A percentile compares a stretch with the other conserved stretches of the same genome.
Evolutionary conservation across 2,329 filamentous ascomycete species (phyloP).

Genomic region (Thelonectria olida): DNA sequence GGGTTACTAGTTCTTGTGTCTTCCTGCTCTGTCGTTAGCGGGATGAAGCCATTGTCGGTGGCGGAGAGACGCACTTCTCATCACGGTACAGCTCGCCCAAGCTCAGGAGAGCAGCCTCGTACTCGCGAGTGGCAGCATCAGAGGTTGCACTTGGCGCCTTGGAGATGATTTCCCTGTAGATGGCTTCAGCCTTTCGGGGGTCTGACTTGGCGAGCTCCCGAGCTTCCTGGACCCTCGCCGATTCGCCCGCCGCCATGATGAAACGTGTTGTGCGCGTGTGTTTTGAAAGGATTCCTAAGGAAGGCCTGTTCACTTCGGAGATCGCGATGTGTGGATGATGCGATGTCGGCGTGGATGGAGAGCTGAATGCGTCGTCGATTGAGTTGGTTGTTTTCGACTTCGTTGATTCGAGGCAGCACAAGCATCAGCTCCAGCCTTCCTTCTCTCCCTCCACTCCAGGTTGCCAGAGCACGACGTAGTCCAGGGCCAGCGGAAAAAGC

Average conservation of each 20-base stretch:
- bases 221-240: slow-evolving; percentile 83
- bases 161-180: slow-evolving; percentile 90
- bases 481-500: slow-evolving; percentile 25
- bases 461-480: slow-evolving; percentile 50
- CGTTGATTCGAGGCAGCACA: slow-evolving; percentile 14
- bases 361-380: slow-evolving; percentile 25
- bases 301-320: slow-evolving; percentile 5
- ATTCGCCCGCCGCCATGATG: slow-evolving; percentile 67
- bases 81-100: slow-evolving; percentile 94
- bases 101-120: slow-evolving; percentile 87
- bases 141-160: slow-evolving; percentile 83
- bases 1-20: slow-evolving; percentile 83
- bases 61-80: slow-evolving; percentile 69
- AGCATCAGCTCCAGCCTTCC: slow-evolving; percentile 35
- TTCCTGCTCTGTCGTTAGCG: slow-evolving; percentile 62
- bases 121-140: slow-evolving; percentile 88
- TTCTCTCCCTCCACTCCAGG: slow-evolving; percentile 40
- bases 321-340: not conserved
- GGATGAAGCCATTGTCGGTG: slow-evolving; percentile 7
- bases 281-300: not conserved
- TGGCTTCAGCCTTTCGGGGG: slow-evolving; percentile 82
- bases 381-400: slow-evolving; percentile 22
- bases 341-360: not conserved
- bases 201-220: slow-evolving; percentile 84
- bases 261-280: slow-evolving; percentile 25